Conservation (phyloP, 495 filamentous ascomycete genomes). For the Penicillium antarcticum region DNA sequence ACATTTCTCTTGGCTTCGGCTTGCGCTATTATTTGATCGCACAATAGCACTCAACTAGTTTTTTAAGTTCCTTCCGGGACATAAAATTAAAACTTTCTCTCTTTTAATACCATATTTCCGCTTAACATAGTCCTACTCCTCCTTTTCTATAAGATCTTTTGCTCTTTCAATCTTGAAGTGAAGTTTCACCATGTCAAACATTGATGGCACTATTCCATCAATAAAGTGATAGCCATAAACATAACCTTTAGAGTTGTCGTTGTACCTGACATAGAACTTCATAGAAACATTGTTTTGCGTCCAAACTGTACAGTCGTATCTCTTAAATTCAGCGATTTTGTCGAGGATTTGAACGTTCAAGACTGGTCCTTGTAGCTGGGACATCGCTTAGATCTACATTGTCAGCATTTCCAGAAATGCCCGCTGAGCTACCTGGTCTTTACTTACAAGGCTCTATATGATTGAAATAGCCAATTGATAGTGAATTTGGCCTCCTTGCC, state of each 20-base stretch:
- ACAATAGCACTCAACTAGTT: no score
- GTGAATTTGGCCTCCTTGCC: background rate
- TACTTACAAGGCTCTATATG: background rate
- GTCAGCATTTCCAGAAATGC: background rate
- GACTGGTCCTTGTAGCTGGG: background rate
- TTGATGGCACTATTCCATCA: background rate
- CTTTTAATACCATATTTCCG: no score
- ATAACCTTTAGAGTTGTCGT: background rate
- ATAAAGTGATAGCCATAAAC: background rate
- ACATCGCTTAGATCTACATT: background rate
- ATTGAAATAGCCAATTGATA: background rate
- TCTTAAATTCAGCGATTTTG: background rate
- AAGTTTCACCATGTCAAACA: conserved; percentile 1
- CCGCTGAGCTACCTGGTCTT: background rate
- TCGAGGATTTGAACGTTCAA: background rate
- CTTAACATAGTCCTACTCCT: no score
- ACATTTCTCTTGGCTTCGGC: background rate
- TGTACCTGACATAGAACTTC: background rate
- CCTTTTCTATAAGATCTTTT: no score
- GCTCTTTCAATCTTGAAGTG: no score
- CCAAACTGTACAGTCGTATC: background rate
- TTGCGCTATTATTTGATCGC: conserved; percentile 14
- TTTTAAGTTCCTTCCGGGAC: no score
- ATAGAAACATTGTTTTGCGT: background rate
- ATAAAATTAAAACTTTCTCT: no score